Percentiles rank a stretch among this genome's conserved stretches.
These are phyloP conservation scores for Hordeum pubiflorum DNA, from an alignment of 202 grass and related monocot species.

Conservation along the genomic window DNA sequence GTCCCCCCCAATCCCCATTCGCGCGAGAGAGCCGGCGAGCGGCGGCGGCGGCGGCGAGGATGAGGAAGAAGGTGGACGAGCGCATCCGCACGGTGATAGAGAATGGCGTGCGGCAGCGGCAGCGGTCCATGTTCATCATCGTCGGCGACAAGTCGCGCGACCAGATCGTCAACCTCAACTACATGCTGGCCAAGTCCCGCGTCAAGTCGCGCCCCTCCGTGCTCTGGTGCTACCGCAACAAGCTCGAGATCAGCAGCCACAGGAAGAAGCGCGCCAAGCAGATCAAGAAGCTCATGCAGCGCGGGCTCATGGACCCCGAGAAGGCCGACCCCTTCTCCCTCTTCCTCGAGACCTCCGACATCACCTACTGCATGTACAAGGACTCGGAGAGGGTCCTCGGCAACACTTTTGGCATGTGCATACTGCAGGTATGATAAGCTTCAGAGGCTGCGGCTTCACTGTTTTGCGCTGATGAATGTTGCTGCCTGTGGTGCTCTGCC, in stretches of 20 bases:
- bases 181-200: constrained; percentile 76
- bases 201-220: constrained; percentile 70
- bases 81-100: constrained; percentile 85
- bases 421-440: constrained; percentile 53
- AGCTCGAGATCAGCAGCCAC: constrained; percentile 92
- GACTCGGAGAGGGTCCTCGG: constrained; percentile 83
- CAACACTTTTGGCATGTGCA: constrained; percentile 99
- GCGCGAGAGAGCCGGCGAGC: neutral
- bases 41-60: constrained; percentile 2
- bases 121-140: constrained; percentile 94
- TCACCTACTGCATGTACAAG: constrained; percentile 81
- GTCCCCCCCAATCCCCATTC: neutral
- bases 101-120: constrained; percentile 75
- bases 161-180: constrained; percentile 93
- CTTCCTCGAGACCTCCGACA: constrained; percentile 71
- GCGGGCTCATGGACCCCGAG: constrained; percentile 84
- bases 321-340: constrained; percentile 86
- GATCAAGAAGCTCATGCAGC: constrained; percentile 78
- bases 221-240: constrained; percentile 92
- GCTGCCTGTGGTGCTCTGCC: neutral
- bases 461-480: neutral
- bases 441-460: neutral
- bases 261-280: constrained; percentile 89
- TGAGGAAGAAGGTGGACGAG: constrained; percentile 98
- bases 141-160: constrained; percentile 92